phyloP scores from a whole-genome alignment of 331 rosid species.

The Prunus yedoensis region DNA sequence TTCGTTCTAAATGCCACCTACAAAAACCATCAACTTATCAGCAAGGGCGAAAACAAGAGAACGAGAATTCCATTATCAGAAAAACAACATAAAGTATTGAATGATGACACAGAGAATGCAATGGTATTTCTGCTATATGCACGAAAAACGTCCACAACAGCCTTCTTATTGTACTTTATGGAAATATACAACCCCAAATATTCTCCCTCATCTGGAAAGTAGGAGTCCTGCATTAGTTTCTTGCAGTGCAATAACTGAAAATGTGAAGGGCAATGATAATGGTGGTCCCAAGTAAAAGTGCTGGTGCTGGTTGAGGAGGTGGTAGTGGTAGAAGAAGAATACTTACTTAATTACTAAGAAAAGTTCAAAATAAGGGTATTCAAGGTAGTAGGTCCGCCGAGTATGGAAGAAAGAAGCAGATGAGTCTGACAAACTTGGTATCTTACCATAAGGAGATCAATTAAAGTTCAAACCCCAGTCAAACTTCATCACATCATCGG shows the following conservation, averaged over 20 bases:
- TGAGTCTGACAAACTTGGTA: neutral
- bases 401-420: neutral
- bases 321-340: neutral
- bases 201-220: neutral
- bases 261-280: neutral
- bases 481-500: neutral
- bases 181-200: neutral
- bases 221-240: constrained; percentile 2
- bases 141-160: neutral
- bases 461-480: neutral
- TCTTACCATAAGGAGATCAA: neutral
- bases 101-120: neutral
- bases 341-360: neutral
- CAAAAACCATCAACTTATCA: constrained; percentile 23
- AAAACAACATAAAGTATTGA: neutral
- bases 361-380: neutral
- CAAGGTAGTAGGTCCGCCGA: neutral
- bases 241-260: neutral
- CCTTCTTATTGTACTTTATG: neutral
- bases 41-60: constrained; percentile 6
- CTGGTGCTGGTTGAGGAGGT: neutral
- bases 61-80: neutral
- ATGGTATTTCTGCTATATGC: neutral
- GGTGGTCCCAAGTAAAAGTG: neutral
- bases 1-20: constrained; percentile 95